phyloP scores from a whole-genome alignment of 768 basidiomycete species.

The Lentinula sp. region DNA sequence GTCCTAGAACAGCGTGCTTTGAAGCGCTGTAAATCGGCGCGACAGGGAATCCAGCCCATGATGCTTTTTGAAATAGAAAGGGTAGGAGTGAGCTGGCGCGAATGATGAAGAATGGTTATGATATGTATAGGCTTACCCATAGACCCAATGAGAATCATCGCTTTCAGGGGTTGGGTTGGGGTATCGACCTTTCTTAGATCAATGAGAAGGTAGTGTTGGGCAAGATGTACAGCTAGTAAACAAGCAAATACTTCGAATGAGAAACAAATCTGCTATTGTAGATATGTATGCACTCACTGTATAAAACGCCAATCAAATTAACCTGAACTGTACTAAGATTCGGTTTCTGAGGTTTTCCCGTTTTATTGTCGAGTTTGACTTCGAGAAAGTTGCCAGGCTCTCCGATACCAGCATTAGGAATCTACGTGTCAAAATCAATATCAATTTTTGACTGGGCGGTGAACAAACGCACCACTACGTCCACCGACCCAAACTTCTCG shows the following conservation, averaged over 20 bases:
- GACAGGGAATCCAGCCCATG: constrained; percentile 18
- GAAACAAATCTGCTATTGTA: no score
- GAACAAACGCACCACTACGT: constrained; percentile 4
- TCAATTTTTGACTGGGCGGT: neutral
- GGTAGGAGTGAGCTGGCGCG: neutral
- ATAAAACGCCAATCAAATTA: no score
- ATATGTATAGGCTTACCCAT: constrained; percentile 17
- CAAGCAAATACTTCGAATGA: no score
- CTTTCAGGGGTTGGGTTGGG: constrained; percentile 11
- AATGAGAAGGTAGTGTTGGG: constrained; percentile 5
- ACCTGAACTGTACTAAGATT: no score
- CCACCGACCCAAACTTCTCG: neutral
- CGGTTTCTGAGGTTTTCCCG: no score
- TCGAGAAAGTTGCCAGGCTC: constrained; percentile 5
- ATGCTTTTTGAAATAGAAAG: constrained; percentile 12
- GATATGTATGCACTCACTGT: no score
- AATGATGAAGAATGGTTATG: neutral
- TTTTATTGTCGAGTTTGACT: neutral
- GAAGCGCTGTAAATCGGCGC: constrained; percentile 20
- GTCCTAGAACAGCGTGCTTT: constrained; percentile 24
- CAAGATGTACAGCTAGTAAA: constrained; percentile 4
- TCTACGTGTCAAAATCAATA: neutral
- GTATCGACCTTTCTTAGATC: neutral
- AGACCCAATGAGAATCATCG: constrained; percentile 25
- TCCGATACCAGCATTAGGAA: constrained; percentile 16